Conservation (phyloP, 192 early-diverging fungal species). For the Backusella psychrophila region DNA sequence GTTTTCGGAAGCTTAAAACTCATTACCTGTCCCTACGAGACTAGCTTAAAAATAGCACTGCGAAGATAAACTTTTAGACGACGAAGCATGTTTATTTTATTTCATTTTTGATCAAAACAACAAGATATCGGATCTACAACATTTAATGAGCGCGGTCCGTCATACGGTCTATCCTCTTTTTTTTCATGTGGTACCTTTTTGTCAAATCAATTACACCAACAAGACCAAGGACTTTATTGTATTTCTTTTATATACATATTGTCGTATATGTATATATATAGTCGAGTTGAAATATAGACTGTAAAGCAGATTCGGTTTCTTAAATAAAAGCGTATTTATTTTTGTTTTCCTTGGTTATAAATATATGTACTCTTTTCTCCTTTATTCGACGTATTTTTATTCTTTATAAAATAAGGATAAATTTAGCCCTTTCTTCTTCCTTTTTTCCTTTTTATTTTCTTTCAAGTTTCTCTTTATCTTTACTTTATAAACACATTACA, state of each 20-base stretch:
- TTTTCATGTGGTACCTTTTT: not conserved
- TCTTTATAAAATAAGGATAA: not conserved
- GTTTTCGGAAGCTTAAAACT: conserved; percentile 5
- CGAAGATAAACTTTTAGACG: not conserved
- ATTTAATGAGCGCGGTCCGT: conserved; percentile 1
- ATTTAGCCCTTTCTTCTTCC: not conserved
- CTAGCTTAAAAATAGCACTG: not conserved
- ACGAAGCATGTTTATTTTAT: not conserved
- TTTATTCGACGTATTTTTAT: not conserved
- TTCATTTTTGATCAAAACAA: not conserved
- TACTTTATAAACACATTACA: not conserved
- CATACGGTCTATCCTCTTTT: not conserved
- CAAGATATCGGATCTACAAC: not conserved
- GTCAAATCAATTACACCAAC: not conserved
- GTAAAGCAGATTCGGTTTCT: not conserved
- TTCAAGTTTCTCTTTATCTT: not conserved
- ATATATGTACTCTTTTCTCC: not conserved
- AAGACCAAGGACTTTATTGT: not conserved
- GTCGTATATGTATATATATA: not conserved
- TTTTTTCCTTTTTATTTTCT: not conserved
- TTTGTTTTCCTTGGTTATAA: not conserved
- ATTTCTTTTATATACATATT: not conserved
- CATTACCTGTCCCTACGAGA: not conserved
- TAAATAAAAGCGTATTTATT: not conserved
- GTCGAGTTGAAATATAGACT: not conserved